phyloP scores from a whole-genome alignment of 495 filamentous ascomycete species.

The Aspergillus conjunctus region DNA sequence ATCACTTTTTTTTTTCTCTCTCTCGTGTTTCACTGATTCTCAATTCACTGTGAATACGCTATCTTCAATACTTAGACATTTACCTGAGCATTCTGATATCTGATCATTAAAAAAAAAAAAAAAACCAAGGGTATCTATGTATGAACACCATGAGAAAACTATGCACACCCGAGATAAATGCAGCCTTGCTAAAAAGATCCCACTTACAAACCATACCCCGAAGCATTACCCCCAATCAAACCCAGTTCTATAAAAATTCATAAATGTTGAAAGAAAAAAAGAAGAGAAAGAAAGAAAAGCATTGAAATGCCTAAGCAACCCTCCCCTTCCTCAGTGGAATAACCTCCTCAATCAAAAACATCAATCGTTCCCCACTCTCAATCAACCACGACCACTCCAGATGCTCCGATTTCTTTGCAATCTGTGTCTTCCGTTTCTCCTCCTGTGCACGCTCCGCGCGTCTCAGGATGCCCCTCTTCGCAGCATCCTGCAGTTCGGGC shows the following conservation, averaged over 20 bases:
- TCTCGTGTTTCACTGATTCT: neutral
- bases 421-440: conserved; percentile 43
- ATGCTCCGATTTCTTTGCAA: conserved; percentile 32
- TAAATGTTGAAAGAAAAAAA: no score
- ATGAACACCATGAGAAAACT: neutral
- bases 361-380: conserved; percentile 47
- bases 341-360: conserved; percentile 39
- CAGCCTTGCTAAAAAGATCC: no score
- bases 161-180: no score
- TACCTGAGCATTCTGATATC: neutral
- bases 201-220: no score
- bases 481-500: conserved; percentile 48
- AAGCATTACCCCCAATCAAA: no score
- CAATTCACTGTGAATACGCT: neutral
- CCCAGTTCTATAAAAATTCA: no score
- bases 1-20: neutral
- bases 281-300: neutral
- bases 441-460: conserved; percentile 56
- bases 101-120: neutral
- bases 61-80: neutral
- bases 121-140: conserved; percentile 10
- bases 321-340: neutral
- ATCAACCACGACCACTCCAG: conserved; percentile 42
- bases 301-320: neutral
- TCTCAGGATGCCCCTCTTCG: conserved; percentile 64